Evolutionary conservation across 2,329 filamentous ascomycete genomes (phyloP).

Genomic region (Rutstroemia sp.): DNA sequence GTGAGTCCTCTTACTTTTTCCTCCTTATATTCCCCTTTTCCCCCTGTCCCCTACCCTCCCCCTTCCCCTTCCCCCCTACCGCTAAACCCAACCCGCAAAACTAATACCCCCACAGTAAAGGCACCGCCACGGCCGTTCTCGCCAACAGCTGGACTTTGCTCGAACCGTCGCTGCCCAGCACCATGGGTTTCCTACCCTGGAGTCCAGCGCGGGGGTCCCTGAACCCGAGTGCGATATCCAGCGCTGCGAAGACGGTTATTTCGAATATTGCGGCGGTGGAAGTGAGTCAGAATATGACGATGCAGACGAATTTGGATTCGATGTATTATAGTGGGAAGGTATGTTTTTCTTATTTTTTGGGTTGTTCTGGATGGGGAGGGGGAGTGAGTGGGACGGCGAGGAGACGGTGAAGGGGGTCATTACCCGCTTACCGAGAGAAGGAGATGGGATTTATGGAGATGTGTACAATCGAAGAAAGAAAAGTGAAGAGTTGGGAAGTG

Average conservation of each 20-base stretch:
- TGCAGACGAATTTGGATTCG: slow-evolving; percentile 68
- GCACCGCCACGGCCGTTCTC: slow-evolving; percentile 63
- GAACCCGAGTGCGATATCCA: slow-evolving; percentile 39
- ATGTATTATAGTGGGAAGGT: slow-evolving; percentile 89
- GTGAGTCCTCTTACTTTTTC: too few relatives aligned
- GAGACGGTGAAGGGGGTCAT: too few relatives aligned
- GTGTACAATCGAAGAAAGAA: too few relatives aligned
- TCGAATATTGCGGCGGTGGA: slow-evolving; percentile 60
- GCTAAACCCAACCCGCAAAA: too few relatives aligned
- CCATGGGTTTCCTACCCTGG: slow-evolving; percentile 78
- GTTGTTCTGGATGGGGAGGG: neutral
- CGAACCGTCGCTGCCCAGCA: slow-evolving; percentile 59
- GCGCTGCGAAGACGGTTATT: slow-evolving; percentile 52
- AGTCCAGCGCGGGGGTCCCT: slow-evolving; percentile 40
- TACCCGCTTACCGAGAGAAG: too few relatives aligned
- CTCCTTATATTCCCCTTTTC: too few relatives aligned
- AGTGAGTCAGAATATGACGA: slow-evolving; percentile 66
- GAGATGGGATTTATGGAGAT: too few relatives aligned
- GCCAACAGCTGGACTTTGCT: slow-evolving; percentile 71
- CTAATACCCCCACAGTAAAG: slow-evolving; percentile 44
- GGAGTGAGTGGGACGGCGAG: too few relatives aligned
- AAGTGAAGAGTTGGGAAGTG: too few relatives aligned
- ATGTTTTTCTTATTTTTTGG: neutral
- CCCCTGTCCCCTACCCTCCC: too few relatives aligned
- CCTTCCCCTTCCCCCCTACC: too few relatives aligned